phyloP scores from a whole-genome alignment of 2,329 filamentous ascomycete genomes.

The Pseudonectria foliicola region DNA sequence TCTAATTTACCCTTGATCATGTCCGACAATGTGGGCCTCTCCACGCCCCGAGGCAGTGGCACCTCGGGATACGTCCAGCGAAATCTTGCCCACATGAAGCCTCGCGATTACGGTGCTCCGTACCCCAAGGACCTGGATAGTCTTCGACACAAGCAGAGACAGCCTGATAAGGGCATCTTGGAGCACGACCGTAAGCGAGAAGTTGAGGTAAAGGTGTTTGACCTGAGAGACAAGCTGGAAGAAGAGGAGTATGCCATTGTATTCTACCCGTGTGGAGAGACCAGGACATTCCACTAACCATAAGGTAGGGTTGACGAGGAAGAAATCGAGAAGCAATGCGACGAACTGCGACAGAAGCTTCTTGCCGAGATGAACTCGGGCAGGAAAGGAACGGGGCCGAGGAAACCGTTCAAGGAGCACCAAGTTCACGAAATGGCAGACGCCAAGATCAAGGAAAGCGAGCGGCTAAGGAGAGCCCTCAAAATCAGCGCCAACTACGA shows the following conservation, averaged over 20 bases:
- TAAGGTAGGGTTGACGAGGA: conserved; percentile 66
- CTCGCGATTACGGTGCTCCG: conserved; percentile 71
- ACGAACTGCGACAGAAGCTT: conserved; percentile 35
- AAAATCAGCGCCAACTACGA: conserved; percentile 82
- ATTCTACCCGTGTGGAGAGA: neutral
- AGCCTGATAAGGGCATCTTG: conserved; percentile 86
- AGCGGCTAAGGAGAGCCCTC: conserved; percentile 76
- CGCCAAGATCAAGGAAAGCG: conserved; percentile 93
- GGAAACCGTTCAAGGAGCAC: conserved; percentile 69
- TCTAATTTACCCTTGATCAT: conserved; percentile 40
- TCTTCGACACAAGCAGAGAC: conserved; percentile 67
- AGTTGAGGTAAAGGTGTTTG: conserved; percentile 89
- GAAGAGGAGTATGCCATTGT: conserved; percentile 62
- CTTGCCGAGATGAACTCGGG: conserved; percentile 31
- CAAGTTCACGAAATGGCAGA: conserved; percentile 95
- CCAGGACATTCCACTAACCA: conserved; percentile 4
- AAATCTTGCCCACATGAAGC: conserved; percentile 82
- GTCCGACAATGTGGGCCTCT: conserved; percentile 95
- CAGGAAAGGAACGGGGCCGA: conserved; percentile 27
- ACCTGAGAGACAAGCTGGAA: conserved; percentile 83
- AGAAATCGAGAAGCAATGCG: conserved; percentile 67
- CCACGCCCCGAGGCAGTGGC: conserved; percentile 87
- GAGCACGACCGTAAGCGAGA: conserved; percentile 89
- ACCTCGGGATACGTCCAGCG: conserved; percentile 97
- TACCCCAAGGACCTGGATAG: conserved; percentile 66